Percentiles rank a stretch among this genome's conserved stretches.
These are phyloP conservation scores for Scenedesmus sp. DNA, from an alignment of 163 green algal species.

Conservation along the genomic window DNA sequence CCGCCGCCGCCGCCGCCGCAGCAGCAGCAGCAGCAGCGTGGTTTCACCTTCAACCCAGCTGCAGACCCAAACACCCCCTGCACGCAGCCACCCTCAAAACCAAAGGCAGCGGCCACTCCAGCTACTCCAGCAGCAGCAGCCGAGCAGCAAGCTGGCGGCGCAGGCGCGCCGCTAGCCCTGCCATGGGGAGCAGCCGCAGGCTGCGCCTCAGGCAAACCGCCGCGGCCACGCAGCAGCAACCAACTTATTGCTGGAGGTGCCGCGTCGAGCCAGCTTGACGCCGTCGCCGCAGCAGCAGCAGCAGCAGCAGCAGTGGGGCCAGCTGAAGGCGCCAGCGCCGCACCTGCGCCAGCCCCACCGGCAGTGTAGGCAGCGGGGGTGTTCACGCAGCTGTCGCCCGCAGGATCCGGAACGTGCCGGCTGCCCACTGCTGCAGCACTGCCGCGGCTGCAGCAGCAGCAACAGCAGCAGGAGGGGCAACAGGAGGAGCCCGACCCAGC, in stretches of 20 bases:
- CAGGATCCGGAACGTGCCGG: not conserved
- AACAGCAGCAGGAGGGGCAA: slow-evolving; percentile 40
- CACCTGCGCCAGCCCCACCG: not conserved
- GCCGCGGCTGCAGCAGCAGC: not conserved
- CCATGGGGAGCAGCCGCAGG: not conserved
- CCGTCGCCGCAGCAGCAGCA: too few species aligned
- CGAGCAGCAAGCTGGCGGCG: not conserved
- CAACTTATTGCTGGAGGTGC: too few species aligned
- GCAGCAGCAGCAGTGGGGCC: slow-evolving; percentile 14
- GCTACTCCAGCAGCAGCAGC: not conserved
- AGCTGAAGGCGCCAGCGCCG: too few species aligned
- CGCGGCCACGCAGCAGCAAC: not conserved
- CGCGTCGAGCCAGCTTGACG: too few species aligned
- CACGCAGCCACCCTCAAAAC: not conserved
- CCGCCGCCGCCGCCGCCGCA: too few species aligned
- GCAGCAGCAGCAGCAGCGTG: not conserved
- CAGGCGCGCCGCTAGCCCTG: not conserved
- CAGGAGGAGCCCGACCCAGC: too few species aligned
- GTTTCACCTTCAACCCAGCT: not conserved
- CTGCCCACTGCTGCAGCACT: not conserved
- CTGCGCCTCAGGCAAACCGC: not conserved
- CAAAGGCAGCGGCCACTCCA: not conserved
- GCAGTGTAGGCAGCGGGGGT: not conserved
- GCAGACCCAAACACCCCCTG: not conserved
- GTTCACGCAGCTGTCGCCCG: not conserved